Conservation (phyloP, 2,329 filamentous ascomycete species). For the Trichoderma sp. region DNA sequence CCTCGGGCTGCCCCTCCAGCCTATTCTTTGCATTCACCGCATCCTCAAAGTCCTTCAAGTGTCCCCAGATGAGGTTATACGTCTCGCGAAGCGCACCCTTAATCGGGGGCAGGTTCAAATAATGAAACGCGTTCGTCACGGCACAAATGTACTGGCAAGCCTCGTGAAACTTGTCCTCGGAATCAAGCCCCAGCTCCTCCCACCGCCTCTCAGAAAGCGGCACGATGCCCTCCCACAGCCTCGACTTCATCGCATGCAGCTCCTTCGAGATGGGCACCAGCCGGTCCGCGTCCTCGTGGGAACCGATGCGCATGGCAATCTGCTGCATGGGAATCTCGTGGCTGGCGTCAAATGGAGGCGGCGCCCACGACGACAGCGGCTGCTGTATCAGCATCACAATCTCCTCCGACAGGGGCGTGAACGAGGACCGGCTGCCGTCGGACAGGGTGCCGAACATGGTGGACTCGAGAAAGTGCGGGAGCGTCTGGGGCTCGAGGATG, state of each 20-base stretch:
- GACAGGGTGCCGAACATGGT: conserved; percentile 28
- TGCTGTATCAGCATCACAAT: conserved; percentile 26
- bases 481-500: conserved; percentile 34
- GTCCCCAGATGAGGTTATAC: conserved; percentile 36
- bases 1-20: conserved; percentile 2
- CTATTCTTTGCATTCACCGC: conserved; percentile 34
- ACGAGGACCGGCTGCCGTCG: conserved; percentile 18
- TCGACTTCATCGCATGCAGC: conserved; percentile 38
- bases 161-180: conserved; percentile 31
- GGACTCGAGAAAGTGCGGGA: conserved; percentile 33
- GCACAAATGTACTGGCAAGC: conserved; percentile 35
- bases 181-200: conserved; percentile 34
- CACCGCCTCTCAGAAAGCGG: conserved; percentile 37
- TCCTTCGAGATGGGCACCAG: conserved; percentile 34
- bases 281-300: conserved; percentile 30
- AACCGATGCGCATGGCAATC: conserved; percentile 32
- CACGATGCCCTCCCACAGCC: conserved; percentile 37
- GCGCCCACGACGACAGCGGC: conserved; percentile 34
- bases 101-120: conserved; percentile 34
- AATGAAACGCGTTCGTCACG: conserved; percentile 36
- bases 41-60: conserved; percentile 34
- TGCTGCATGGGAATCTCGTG: conserved; percentile 20
- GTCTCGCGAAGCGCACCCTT: conserved; percentile 33
- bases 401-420: conserved; percentile 2
- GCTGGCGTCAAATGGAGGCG: conserved; percentile 30